Conservation (phyloP, 192 early-diverging fungal species). For the Mycoemilia scoparia region DNA sequence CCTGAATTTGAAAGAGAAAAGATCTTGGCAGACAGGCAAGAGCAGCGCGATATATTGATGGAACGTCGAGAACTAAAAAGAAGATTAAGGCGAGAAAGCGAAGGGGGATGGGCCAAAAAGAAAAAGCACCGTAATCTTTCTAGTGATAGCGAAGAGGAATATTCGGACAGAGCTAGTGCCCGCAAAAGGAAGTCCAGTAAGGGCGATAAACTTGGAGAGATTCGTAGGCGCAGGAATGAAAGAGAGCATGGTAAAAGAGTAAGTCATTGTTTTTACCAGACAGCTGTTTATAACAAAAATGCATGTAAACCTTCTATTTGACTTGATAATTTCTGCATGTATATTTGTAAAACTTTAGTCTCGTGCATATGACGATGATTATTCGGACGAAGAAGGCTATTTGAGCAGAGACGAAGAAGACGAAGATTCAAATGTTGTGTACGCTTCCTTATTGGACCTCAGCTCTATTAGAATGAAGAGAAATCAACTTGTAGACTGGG, state of each 20-base stretch:
- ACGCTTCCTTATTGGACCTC: slow-evolving; percentile 41
- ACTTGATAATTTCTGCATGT: too few species aligned
- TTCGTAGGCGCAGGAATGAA: too few species aligned
- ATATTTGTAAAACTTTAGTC: slow-evolving; percentile 1
- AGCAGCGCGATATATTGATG: slow-evolving; percentile 28
- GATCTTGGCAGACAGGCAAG: slow-evolving; percentile 56
- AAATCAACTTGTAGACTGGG: slow-evolving; percentile 50
- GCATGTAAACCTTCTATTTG: too few species aligned
- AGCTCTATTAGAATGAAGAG: slow-evolving; percentile 41
- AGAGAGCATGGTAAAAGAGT: too few species aligned
- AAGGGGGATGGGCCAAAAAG: slow-evolving; percentile 13
- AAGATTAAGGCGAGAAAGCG: slow-evolving; percentile 13
- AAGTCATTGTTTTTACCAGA: too few species aligned
- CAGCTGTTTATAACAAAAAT: too few species aligned
- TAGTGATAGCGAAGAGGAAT: background rate
- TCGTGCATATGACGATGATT: slow-evolving; percentile 10
- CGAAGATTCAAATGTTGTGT: slow-evolving; percentile 6
- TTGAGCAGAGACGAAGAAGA: slow-evolving; percentile 17
- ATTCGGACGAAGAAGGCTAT: slow-evolving; percentile 10
- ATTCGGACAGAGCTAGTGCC: too few species aligned
- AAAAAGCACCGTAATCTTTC: slow-evolving; percentile 4
- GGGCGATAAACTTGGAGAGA: too few species aligned
- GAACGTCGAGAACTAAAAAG: slow-evolving; percentile 20
- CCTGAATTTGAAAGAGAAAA: slow-evolving; percentile 57
- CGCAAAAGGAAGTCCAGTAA: too few species aligned